Conservation (phyloP, 2,329 filamentous ascomycete species). For the Arthrobotrys musiformis region DNA sequence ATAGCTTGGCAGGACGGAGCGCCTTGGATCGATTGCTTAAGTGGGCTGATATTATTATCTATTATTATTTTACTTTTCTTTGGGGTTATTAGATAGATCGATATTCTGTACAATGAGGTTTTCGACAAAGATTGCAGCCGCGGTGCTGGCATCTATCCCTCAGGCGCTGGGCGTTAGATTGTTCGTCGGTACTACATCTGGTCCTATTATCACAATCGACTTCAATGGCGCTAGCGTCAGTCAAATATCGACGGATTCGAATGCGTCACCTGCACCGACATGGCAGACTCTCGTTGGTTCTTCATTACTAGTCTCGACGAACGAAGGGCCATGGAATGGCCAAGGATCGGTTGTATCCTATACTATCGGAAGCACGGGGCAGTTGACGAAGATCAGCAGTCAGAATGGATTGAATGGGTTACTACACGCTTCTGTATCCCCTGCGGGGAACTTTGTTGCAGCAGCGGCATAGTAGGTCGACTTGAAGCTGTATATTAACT, state of each 20-base stretch:
- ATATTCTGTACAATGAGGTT: constrained; percentile 28
- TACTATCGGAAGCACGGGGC: constrained; percentile 12
- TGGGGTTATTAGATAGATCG: neutral
- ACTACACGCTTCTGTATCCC: constrained; percentile 35
- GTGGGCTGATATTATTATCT: neutral
- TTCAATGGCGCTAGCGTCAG: constrained; percentile 28
- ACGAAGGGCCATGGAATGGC: constrained; percentile 41
- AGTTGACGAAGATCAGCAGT: constrained; percentile 34
- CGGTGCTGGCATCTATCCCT: constrained; percentile 19
- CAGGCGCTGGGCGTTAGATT: constrained; percentile 26
- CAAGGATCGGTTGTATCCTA: constrained; percentile 44
- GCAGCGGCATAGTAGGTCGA: constrained; percentile 45
- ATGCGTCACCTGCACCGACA: constrained; percentile 34
- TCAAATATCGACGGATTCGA: constrained; percentile 13
- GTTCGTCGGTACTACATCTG: constrained; percentile 35
- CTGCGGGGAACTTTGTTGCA: constrained; percentile 22
- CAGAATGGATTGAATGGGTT: constrained; percentile 36
- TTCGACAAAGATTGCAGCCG: constrained; percentile 17
- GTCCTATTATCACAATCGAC: constrained; percentile 21
- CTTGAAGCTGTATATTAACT: neutral
- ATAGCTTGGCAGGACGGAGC: constrained; percentile 15
- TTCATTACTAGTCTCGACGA: constrained; percentile 28
- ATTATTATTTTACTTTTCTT: neutral
- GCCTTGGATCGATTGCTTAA: neutral
- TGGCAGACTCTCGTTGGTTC: constrained; percentile 32